Evolutionary conservation across 1,284 basidiomycete genomes (phyloP).

Genomic region (Malassezia brasiliensis): DNA sequence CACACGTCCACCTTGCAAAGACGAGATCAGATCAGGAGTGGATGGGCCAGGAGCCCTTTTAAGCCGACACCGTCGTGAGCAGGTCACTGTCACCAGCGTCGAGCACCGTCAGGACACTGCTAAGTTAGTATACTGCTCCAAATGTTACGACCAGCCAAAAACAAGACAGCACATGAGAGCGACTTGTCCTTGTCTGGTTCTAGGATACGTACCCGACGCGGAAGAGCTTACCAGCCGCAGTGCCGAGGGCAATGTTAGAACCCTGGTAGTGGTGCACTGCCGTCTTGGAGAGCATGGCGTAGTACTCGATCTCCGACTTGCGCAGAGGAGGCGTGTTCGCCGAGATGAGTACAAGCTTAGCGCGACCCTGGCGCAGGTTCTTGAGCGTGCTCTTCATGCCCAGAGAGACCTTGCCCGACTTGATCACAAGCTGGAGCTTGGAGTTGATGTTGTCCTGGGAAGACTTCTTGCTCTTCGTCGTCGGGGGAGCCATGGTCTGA

Average conservation of each 20-base stretch:
- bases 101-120: constrained; percentile 80
- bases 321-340: constrained; percentile 98
- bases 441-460: constrained; percentile 78
- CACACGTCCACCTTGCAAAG: too few species aligned
- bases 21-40: too few species aligned
- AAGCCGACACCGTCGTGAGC: constrained; percentile 49
- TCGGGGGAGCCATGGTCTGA: constrained; percentile 63
- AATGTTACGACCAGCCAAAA: neutral
- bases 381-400: constrained; percentile 62
- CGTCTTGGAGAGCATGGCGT: constrained; percentile 95
- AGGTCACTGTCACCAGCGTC: constrained; percentile 97
- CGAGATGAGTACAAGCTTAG: constrained; percentile 97
- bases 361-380: constrained; percentile 96
- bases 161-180: too few species aligned
- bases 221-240: constrained; percentile 98
- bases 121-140: constrained; percentile 5
- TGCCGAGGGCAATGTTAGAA: constrained; percentile 94
- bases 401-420: constrained; percentile 57
- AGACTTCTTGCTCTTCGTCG: constrained; percentile 75
- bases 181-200: too few species aligned
- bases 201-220: constrained; percentile 71
- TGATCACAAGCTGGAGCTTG: constrained; percentile 92
- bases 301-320: constrained; percentile 99
- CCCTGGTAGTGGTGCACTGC: constrained; percentile 87
- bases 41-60: constrained; percentile 9